Evolutionary conservation across 345 rosid genomes (phyloP), one percentile per base, ranked within the genome.

Genomic region (Crucihimalaya himalaica): DNA sequence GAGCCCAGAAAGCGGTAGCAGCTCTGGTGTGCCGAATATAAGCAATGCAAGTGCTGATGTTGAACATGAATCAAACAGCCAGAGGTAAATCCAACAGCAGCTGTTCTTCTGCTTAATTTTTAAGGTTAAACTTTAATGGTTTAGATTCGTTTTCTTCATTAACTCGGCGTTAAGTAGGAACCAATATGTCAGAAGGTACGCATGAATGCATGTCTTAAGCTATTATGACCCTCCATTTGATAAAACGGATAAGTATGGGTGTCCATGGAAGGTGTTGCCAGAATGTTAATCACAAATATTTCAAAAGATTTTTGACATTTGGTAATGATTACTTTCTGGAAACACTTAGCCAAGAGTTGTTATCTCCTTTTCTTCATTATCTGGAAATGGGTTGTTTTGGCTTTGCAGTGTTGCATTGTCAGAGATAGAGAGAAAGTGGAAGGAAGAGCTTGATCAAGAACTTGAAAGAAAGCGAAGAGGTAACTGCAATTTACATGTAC

Each of bases 391-490:
- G 32, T 40, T 60, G 20, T 9, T 77, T 77, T 35, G 76, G 75
- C 12, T 40, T 73, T 39, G 20, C 78, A 83, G 88, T 76, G 27
- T 83, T 72, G 79, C 84, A 66, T 73, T 75, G 58, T 83, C 88
- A 15, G 93, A 88, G 81, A 88, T 79, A 77, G 88, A 87, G 75
- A 90, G 82, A 78, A 86, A 83, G 71, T 93, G 98, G 97, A 90
- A 87, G 76, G 96, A 93, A 89, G 97, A 93, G 83, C 98, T 90
- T 42, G 89, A 86, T 78, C 93, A 86, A 80, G 97, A 93, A 81
- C 93, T 93, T 40, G 95, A 90, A 83, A 88, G 89, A 73, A 79
- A 86, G 70, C 84, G 97, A 74, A 83, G 88, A 84, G 96, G 98
- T 90, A 83, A 32, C 18, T 32, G 3, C 53, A 39, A 11, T 52